Evolutionary conservation across 352 stramenopile genomes (phyloP).

Genomic region (Pilasporangium apinafurcum): DNA sequence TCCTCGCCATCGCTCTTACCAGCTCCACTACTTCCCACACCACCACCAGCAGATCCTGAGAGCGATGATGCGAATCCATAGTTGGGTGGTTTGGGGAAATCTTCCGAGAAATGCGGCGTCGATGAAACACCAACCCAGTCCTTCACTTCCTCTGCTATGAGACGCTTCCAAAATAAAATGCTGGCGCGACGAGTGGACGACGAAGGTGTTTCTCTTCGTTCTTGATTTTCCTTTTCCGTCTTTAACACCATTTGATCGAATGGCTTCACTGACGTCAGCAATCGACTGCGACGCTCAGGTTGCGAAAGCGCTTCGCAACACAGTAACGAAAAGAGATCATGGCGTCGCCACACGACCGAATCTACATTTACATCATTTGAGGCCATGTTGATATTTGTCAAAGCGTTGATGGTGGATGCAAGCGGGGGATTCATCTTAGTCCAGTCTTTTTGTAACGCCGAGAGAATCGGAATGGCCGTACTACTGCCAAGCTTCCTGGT

Average conservation of each 20-base stretch:
- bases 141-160: conserved; percentile 60
- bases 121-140: conserved; percentile 43
- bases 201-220: neutral
- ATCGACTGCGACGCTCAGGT: conserved; percentile 56
- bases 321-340: conserved; percentile 58
- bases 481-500: conserved; percentile 15
- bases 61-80: conserved; percentile 32
- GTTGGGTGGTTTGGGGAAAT: conserved; percentile 50
- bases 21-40: neutral
- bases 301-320: conserved; percentile 55
- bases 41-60: neutral
- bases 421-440: conserved; percentile 43
- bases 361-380: conserved; percentile 4
- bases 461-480: conserved; percentile 15
- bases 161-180: conserved; percentile 57
- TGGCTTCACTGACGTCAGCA: conserved; percentile 39
- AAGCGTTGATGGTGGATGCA: conserved; percentile 27
- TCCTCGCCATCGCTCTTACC: neutral
- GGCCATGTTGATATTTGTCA: neutral
- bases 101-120: conserved; percentile 35
- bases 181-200: conserved; percentile 12
- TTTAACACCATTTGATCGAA: conserved; percentile 36
- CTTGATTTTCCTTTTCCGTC: neutral
- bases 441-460: conserved; percentile 47
- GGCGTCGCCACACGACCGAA: conserved; percentile 13